These are phyloP conservation scores for Shiraia bambusicola DNA, from an alignment of 2,329 filamentous ascomycete genomes.

Conservation along the genomic window DNA sequence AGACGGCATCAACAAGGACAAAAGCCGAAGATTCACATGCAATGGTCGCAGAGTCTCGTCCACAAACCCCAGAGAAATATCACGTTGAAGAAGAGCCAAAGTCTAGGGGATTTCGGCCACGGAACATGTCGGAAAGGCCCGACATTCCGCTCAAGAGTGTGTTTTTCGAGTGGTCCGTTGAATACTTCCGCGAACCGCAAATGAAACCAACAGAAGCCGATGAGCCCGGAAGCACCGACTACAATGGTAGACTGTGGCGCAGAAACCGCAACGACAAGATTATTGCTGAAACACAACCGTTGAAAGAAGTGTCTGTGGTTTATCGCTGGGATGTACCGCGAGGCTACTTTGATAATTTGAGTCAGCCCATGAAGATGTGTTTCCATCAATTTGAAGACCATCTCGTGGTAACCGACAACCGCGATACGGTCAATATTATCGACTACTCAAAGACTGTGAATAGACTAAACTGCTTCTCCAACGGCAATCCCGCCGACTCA, in stretches of 20 bases:
- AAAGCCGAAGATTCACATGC: conserved; percentile 61
- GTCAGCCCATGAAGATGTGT: conserved; percentile 87
- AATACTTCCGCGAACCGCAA: conserved; percentile 95
- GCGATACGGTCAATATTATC: conserved; percentile 86
- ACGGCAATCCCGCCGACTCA: conserved; percentile 87
- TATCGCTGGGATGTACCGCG: conserved; percentile 84
- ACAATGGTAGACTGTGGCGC: conserved; percentile 92
- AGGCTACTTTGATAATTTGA: conserved; percentile 83
- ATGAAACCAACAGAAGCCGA: conserved; percentile 97
- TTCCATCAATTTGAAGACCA: conserved; percentile 99
- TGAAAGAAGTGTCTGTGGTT: conserved; percentile 83
- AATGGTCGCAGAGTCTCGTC: conserved; percentile 73
- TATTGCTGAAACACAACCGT: conserved; percentile 86
- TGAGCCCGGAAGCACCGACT: conserved; percentile 92
- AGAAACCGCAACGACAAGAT: conserved; percentile 90
- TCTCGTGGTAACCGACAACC: conserved; percentile 87
- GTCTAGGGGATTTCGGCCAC: conserved; percentile 71
- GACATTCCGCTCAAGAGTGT: conserved; percentile 75
- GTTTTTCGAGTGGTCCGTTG: conserved; percentile 93
- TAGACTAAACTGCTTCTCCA: conserved; percentile 85
- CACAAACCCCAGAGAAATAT: conserved; percentile 64
- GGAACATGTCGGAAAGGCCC: conserved; percentile 61
- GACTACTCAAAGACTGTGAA: conserved; percentile 64
- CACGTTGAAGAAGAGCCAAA: conserved; percentile 74
- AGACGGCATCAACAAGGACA: conserved; percentile 42